Conservation (phyloP, 202 grass and related monocot genomes). For the Sporobolus alterniflorus region DNA sequence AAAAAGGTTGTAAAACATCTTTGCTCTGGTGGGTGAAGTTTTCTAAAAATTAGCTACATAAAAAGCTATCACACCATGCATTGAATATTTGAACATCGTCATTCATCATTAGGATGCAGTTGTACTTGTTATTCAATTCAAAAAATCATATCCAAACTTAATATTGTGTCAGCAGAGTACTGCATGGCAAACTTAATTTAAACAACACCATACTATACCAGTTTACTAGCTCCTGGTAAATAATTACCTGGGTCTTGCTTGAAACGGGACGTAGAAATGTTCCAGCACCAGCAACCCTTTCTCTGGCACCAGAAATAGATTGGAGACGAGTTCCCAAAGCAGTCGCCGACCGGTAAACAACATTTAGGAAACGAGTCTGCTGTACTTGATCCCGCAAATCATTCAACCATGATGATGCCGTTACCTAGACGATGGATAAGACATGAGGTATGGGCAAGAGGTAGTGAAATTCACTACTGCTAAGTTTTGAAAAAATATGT, state of each 20-base stretch:
- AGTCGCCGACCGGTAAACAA: slow-evolving; percentile 93
- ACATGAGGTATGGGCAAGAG: slow-evolving; percentile 6
- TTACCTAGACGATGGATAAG: slow-evolving; percentile 72
- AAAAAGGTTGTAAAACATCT: background rate
- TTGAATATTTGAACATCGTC: slow-evolving; percentile 4
- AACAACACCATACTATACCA: slow-evolving; percentile 24
- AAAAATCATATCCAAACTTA: slow-evolving; percentile 22
- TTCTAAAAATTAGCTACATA: slow-evolving; percentile 25
- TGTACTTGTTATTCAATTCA: slow-evolving; percentile 6
- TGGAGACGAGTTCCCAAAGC: slow-evolving; percentile 82
- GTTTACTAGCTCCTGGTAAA: slow-evolving; percentile 22
- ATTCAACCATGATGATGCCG: slow-evolving; percentile 98
- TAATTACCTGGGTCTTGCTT: slow-evolving; percentile 91
- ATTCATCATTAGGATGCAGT: slow-evolving; percentile 1
- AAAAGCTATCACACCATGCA: slow-evolving; percentile 11
- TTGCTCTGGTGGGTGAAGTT: background rate
- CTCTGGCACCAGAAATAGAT: slow-evolving; percentile 88
- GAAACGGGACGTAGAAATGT: slow-evolving; percentile 84
- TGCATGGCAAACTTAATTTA: slow-evolving; percentile 6
- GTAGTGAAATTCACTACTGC: slow-evolving; percentile 11
- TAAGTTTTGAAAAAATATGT: background rate
- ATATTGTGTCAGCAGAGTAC: background rate
- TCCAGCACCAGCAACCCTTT: slow-evolving; percentile 84
- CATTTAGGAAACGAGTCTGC: slow-evolving; percentile 90
- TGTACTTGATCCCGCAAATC: slow-evolving; percentile 97